Evolutionary conservation across 805 yeast genomes (phyloP).

Genomic region (Jamesozyma hellenica): DNA sequence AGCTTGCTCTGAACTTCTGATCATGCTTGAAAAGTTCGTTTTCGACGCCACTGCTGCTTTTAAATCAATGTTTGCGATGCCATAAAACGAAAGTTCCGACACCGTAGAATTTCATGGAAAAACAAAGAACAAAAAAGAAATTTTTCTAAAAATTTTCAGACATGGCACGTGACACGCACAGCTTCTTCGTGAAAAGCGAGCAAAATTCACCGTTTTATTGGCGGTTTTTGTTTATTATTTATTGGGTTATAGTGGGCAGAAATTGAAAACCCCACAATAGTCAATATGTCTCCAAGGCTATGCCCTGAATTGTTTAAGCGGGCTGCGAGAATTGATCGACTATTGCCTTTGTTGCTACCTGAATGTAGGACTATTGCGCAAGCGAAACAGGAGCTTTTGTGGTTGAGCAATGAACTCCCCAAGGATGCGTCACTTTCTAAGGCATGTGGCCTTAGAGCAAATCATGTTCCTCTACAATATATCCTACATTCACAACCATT

Average conservation of each 20-base stretch:
- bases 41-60: not conserved
- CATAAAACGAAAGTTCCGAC: too few relatives aligned
- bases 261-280: not conserved
- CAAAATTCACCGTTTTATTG: too few relatives aligned
- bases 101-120: constrained; percentile 1
- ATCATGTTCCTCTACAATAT: constrained; percentile 69
- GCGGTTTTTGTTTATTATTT: too few relatives aligned
- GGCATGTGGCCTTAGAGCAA: constrained; percentile 47
- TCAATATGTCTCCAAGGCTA: constrained; percentile 14
- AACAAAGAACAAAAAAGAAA: not conserved
- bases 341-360: constrained; percentile 21
- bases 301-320: constrained; percentile 8
- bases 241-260: too few relatives aligned
- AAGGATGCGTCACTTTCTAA: constrained; percentile 2
- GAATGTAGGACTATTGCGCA: constrained; percentile 19
- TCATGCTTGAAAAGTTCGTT: too few relatives aligned
- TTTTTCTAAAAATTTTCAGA: not conserved
- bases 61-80: not conserved
- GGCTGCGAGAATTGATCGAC: constrained; percentile 10
- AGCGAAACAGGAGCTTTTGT: constrained; percentile 19
- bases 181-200: not conserved
- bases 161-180: not conserved
- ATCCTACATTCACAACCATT: constrained; percentile 82
- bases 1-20: too few relatives aligned
- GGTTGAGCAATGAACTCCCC: constrained; percentile 18